phyloP scores from a whole-genome alignment of 345 rosid genomes.

The Alliaria petiolata region DNA sequence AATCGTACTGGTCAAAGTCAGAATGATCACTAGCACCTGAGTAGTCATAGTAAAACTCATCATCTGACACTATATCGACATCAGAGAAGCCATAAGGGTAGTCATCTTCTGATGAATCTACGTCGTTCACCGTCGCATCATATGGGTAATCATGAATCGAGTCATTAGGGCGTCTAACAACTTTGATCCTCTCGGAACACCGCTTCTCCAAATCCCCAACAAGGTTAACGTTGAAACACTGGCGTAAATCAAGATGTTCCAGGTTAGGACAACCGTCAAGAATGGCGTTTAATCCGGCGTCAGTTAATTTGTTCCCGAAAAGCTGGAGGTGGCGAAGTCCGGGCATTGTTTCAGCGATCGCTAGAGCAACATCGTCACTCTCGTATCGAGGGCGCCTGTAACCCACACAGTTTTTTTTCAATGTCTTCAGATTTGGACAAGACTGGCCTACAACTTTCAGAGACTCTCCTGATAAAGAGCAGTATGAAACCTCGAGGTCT shows the following conservation, averaged over 20 bases:
- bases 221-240: constrained; percentile 48
- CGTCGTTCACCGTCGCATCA: constrained; percentile 4
- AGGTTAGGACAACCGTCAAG: constrained; percentile 58
- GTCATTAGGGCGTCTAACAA: constrained; percentile 48
- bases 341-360: constrained; percentile 62
- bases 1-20: constrained; percentile 20
- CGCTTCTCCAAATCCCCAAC: constrained; percentile 42
- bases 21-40: constrained; percentile 29
- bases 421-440: constrained; percentile 26
- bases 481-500: constrained; percentile 50
- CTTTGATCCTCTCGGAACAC: constrained; percentile 45
- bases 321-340: constrained; percentile 48
- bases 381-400: constrained; percentile 15
- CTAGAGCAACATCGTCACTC: constrained; percentile 50
- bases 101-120: constrained; percentile 31
- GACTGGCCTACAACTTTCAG: constrained; percentile 13
- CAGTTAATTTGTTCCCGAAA: constrained; percentile 50
- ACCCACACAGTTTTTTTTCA: constrained; percentile 24
- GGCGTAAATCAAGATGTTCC: constrained; percentile 67
- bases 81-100: constrained; percentile 39
- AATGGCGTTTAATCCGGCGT: constrained; percentile 55
- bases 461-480: constrained; percentile 2
- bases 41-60: constrained; percentile 35
- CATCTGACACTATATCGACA: constrained; percentile 38
- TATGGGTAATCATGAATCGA: constrained; percentile 44